Conservation (phyloP, 2,329 filamentous ascomycete species). For the Macrophomina pseudophaseolina region DNA sequence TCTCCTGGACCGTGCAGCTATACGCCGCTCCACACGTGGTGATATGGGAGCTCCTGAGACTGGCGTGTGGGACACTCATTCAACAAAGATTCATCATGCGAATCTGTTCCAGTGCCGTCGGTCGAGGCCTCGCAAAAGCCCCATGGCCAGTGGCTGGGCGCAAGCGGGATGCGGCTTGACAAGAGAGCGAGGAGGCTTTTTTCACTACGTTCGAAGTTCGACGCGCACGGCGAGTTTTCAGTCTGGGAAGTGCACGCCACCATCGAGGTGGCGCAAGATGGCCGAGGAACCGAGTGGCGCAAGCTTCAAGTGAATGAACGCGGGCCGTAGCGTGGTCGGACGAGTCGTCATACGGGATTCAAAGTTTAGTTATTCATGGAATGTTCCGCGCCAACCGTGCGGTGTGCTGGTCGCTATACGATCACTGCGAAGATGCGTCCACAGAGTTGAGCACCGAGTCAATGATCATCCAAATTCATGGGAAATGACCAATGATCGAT, state of each 20-base stretch:
- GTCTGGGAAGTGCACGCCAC: not conserved
- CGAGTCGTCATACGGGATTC: too few relatives aligned
- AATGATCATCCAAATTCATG: too few relatives aligned
- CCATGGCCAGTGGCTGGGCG: not conserved
- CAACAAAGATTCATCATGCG: too few relatives aligned
- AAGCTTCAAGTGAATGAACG: not conserved
- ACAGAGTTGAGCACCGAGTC: too few relatives aligned
- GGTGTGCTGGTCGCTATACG: too few relatives aligned
- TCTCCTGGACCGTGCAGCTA: not conserved
- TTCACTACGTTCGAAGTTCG: constrained; percentile 3
- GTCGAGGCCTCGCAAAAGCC: not conserved
- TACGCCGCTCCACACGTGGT: not conserved
- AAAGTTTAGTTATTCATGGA: too few relatives aligned
- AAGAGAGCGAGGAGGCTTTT: constrained; percentile 3
- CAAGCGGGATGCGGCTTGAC: not conserved
- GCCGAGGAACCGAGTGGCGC: not conserved
- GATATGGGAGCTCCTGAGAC: too few relatives aligned
- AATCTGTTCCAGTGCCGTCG: not conserved
- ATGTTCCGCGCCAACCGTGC: too few relatives aligned
- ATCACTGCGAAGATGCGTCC: too few relatives aligned
- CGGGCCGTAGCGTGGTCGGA: too few relatives aligned
- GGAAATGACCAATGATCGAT: too few relatives aligned
- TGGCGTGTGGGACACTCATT: too few relatives aligned
- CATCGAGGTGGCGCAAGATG: not conserved
- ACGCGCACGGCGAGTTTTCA: not conserved